phyloP scores from a whole-genome alignment of 2,329 filamentous ascomycete genomes.

The Aurifilum marmelostoma region DNA sequence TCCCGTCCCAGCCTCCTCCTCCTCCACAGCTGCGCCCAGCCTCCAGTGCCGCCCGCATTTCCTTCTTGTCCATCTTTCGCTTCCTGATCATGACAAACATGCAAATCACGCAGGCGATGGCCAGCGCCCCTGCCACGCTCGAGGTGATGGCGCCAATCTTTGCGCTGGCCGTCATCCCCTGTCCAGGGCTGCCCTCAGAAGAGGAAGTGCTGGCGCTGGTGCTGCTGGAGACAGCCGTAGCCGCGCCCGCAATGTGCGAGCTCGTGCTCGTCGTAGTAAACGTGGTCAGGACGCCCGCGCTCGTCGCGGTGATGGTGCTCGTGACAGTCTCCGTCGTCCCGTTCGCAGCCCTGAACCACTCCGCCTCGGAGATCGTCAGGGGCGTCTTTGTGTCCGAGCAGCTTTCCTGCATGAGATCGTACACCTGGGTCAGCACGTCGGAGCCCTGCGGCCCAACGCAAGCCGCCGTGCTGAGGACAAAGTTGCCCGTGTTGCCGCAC shows the following conservation, averaged over 20 bases:
- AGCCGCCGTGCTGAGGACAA: slow-evolving; percentile 50
- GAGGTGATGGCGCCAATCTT: slow-evolving; percentile 23
- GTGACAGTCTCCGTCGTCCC: neutral
- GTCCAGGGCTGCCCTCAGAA: neutral
- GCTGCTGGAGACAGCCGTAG: neutral
- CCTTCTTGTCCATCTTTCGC: slow-evolving; percentile 17
- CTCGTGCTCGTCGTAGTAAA: slow-evolving; percentile 19
- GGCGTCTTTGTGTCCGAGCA: slow-evolving; percentile 24
- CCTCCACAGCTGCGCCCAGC: slow-evolving; percentile 9
- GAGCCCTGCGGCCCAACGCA: slow-evolving; percentile 44
- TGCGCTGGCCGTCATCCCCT: slow-evolving; percentile 12
- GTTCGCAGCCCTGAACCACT: slow-evolving; percentile 4
- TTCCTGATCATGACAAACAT: slow-evolving; percentile 23
- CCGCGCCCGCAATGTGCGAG: neutral
- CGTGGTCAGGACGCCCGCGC: slow-evolving; percentile 16
- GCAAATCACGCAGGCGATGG: slow-evolving; percentile 16
- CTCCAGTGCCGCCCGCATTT: slow-evolving; percentile 16
- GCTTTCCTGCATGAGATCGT: slow-evolving; percentile 15
- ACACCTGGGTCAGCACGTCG: slow-evolving; percentile 11
- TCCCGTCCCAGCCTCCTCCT: slow-evolving; percentile 1
- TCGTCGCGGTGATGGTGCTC: slow-evolving; percentile 24
- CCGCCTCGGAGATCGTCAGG: slow-evolving; percentile 13
- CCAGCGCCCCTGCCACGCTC: slow-evolving; percentile 20
- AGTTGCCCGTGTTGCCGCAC: slow-evolving; percentile 53
- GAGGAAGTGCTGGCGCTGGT: neutral